Conservation (phyloP, 1,284 basidiomycete species). For the Cryptococcus wingfieldii region DNA sequence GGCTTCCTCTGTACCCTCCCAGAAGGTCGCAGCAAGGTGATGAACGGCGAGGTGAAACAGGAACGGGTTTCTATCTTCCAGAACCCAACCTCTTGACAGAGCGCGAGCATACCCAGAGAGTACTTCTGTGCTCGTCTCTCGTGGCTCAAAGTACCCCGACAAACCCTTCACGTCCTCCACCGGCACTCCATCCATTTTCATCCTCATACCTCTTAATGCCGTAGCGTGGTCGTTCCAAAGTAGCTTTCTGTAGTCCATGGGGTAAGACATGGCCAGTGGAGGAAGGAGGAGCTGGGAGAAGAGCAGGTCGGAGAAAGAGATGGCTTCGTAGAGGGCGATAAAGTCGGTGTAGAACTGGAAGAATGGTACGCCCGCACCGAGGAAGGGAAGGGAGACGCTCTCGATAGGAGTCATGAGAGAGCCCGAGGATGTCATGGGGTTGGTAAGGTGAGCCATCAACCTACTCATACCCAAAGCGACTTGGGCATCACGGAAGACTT, state of each 20-base stretch:
- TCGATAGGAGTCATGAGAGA: slow-evolving; percentile 52
- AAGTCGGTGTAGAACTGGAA: slow-evolving; percentile 94
- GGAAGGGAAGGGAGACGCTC: slow-evolving; percentile 58
- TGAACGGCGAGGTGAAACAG: slow-evolving; percentile 68
- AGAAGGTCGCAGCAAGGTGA: slow-evolving; percentile 71
- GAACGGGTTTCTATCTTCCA: slow-evolving; percentile 53
- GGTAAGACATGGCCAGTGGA: slow-evolving; percentile 64
- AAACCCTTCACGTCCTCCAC: slow-evolving; percentile 49
- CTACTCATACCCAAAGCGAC: slow-evolving; percentile 61
- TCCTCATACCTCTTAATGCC: slow-evolving; percentile 58
- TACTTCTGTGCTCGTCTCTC: slow-evolving; percentile 64
- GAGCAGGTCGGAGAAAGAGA: slow-evolving; percentile 76
- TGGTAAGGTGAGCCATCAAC: slow-evolving; percentile 55
- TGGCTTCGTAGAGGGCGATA: slow-evolving; percentile 77
- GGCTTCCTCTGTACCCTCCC: slow-evolving; percentile 46
- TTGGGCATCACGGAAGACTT: slow-evolving; percentile 51
- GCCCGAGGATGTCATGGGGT: slow-evolving; percentile 11
- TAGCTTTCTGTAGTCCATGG: slow-evolving; percentile 75
- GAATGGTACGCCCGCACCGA: slow-evolving; percentile 66
- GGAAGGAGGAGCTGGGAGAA: slow-evolving; percentile 76
- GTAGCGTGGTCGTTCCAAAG: slow-evolving; percentile 73
- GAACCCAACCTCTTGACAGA: slow-evolving; percentile 34
- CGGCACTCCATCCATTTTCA: slow-evolving; percentile 31
- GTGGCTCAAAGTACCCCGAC: slow-evolving; percentile 64
- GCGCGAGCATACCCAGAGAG: slow-evolving; percentile 54